phyloP scores from a whole-genome alignment of 2,329 filamentous ascomycete genomes.

The Plenodomus lindquistii region DNA sequence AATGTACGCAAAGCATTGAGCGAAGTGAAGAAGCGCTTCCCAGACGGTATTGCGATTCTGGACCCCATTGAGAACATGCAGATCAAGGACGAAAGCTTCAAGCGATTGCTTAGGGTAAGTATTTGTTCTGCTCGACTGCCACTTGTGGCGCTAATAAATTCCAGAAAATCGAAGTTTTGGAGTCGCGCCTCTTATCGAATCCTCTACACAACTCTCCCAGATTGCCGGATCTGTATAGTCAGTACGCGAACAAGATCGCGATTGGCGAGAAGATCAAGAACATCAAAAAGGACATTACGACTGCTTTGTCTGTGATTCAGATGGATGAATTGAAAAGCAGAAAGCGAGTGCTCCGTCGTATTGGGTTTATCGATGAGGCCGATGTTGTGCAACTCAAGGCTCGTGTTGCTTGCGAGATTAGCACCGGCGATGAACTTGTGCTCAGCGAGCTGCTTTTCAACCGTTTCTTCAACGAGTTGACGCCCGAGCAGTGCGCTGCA shows the following conservation, averaged over 20 bases:
- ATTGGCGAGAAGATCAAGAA: conserved; percentile 79
- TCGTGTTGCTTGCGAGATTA: conserved; percentile 96
- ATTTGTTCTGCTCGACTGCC: neutral
- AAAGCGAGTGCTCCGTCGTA: conserved; percentile 89
- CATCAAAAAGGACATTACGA: conserved; percentile 82
- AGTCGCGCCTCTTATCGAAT: conserved; percentile 85
- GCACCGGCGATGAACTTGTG: conserved; percentile 91
- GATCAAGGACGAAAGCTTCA: conserved; percentile 90
- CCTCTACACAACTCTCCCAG: conserved; percentile 89
- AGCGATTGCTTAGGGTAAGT: conserved; percentile 74
- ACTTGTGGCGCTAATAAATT: conserved; percentile 16
- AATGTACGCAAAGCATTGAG: conserved; percentile 68
- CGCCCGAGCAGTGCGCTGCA: conserved; percentile 83
- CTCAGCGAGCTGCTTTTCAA: conserved; percentile 94
- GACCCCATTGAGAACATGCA: conserved; percentile 97
- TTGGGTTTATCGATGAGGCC: conserved; percentile 93
- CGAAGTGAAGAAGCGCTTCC: conserved; percentile 85
- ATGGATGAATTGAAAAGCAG: conserved; percentile 95
- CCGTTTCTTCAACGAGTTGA: conserved; percentile 95
- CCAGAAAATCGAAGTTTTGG: conserved; percentile 94
- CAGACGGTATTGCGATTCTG: conserved; percentile 84
- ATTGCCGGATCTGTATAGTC: conserved; percentile 80
- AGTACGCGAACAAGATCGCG: conserved; percentile 80
- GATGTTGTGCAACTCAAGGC: conserved; percentile 98
- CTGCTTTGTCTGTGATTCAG: conserved; percentile 86